Evolutionary conservation across 306 rosid species (phyloP), one percentile per base, ranked within the genome.

Genomic region (Lotus japonicus): DNA sequence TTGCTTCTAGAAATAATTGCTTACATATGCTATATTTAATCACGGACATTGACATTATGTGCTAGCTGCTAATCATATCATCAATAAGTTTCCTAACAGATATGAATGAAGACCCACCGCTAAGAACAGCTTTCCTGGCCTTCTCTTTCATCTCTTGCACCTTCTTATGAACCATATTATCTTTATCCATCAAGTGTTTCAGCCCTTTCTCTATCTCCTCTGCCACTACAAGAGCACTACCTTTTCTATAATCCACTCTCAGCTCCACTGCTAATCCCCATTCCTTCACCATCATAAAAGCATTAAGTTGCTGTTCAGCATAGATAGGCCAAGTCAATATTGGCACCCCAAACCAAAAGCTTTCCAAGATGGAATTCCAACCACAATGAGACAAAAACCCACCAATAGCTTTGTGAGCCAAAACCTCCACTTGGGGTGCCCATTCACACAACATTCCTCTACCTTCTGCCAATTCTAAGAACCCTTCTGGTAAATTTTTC

Each of bases 321-420:
- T 82, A 84, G n/a, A 86, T 59, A 12, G 92, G 95, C 95, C 86
- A 88, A 11, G 95, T 84, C 59, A 81, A 70, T 64, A 84, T 77
- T 2, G 91, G 95, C 2, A 88, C 91, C 3, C 89, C 89, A 68
- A 73, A 68, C 91, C 91, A 88, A 80, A 88, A 55, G 68, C 91
- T 86, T 72, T 86, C 95, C 69, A 86, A 45, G 36, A 85, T 52
- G 8, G 91, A 88, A 59, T 86, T 88, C 95, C 95, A 88, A 8
- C 89, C 91, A 55, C 89, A 88, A 45, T 84, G 95, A 2, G 86
- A 84, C 7, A 86, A 74, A 56, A 86, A 88, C 5, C 91, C 88
- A 44, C 77, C 79, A 11, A 72, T 67, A 17, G 86, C 84, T n/a
- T 57, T 66, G 72, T 88, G 95, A 0, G 78, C 54, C 56, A 84